phyloP scores from a whole-genome alignment of 176 grass and related monocot genomes.

The Microstegium vimineum region DNA sequence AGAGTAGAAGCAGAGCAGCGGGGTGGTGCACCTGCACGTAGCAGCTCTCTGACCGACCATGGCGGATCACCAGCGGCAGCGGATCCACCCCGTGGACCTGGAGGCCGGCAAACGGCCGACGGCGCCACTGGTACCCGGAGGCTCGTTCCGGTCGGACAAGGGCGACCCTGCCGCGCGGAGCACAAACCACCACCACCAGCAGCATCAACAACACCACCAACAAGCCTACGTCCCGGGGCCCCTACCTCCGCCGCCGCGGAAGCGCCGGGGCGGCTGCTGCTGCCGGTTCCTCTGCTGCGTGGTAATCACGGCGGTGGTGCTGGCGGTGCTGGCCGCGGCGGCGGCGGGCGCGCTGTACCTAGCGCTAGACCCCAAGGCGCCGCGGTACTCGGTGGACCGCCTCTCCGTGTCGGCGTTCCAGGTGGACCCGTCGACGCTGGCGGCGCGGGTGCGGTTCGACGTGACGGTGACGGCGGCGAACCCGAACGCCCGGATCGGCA shows the following conservation, averaged over 20 bases:
- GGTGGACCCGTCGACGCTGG: slow-evolving; percentile 24
- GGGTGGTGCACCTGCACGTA: neutral
- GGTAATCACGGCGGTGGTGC: neutral
- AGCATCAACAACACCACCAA: neutral
- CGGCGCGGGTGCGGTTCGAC: slow-evolving; percentile 55
- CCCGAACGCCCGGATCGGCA: slow-evolving; percentile 60
- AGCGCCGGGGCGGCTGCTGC: slow-evolving; percentile 33
- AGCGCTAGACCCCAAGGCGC: slow-evolving; percentile 60
- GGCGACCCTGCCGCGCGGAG: slow-evolving; percentile 10
- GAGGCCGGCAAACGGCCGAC: slow-evolving; percentile 44
- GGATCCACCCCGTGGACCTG: slow-evolving; percentile 79
- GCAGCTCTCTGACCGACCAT: slow-evolving; percentile 13
- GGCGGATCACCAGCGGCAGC: slow-evolving; percentile 76
- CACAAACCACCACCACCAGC: neutral
- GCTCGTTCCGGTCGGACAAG: slow-evolving; percentile 55
- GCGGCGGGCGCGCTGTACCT: slow-evolving; percentile 47
- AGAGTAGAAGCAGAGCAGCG: neutral
- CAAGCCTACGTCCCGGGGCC: neutral
- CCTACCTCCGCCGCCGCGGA: slow-evolving; percentile 20
- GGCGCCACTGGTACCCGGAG: slow-evolving; percentile 43
- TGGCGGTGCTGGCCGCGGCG: slow-evolving; percentile 44
- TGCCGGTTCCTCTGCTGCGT: slow-evolving; percentile 64
- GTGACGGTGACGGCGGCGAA: slow-evolving; percentile 68
- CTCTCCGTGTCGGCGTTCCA: slow-evolving; percentile 52
- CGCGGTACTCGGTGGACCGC: slow-evolving; percentile 75